Conservation (phyloP, 1,139 yeast species). For the Scheffersomyces lignicola region DNA sequence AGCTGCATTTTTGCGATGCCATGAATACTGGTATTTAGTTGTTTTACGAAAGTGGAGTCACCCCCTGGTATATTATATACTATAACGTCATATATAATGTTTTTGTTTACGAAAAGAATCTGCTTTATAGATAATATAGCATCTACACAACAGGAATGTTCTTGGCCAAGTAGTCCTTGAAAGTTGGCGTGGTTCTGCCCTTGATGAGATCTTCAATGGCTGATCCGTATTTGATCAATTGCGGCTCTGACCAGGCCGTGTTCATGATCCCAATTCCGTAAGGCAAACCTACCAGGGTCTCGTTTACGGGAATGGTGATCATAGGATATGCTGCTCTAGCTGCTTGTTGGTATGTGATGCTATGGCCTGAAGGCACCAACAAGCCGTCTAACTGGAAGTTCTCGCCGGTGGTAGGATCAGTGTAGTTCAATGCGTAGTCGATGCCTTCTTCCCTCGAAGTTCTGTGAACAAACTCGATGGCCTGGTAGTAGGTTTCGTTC, state of each 20-base stretch:
- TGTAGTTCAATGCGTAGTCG: conserved; percentile 21
- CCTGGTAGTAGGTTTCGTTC: conserved; percentile 23
- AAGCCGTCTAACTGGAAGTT: conserved; percentile 19
- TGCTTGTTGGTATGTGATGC: conserved; percentile 21
- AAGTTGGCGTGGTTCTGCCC: conserved; percentile 16
- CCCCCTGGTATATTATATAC: no score
- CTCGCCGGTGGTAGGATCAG: conserved; percentile 18
- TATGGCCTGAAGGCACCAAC: conserved; percentile 18
- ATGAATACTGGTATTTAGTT: no score
- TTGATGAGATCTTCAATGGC: conserved; percentile 20
- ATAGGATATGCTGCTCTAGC: conserved; percentile 22
- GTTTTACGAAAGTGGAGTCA: no score
- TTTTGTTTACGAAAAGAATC: no score
- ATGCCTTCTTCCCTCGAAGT: conserved; percentile 24
- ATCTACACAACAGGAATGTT: conserved; percentile 16
- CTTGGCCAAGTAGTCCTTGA: conserved; percentile 18
- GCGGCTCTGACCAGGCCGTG: conserved; percentile 21
- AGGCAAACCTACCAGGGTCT: conserved; percentile 17
- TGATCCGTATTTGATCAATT: conserved; percentile 20
- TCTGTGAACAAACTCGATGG: conserved; percentile 20
- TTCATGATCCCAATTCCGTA: conserved; percentile 22
- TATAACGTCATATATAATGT: no score
- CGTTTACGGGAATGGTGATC: conserved; percentile 18
- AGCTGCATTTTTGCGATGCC: no score
- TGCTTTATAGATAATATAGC: no score